Evolutionary conservation across 140 eudicot genomes (phyloP), one percentile per base, ranked within the genome.

Genomic region (Oenanthe javanica): DNA sequence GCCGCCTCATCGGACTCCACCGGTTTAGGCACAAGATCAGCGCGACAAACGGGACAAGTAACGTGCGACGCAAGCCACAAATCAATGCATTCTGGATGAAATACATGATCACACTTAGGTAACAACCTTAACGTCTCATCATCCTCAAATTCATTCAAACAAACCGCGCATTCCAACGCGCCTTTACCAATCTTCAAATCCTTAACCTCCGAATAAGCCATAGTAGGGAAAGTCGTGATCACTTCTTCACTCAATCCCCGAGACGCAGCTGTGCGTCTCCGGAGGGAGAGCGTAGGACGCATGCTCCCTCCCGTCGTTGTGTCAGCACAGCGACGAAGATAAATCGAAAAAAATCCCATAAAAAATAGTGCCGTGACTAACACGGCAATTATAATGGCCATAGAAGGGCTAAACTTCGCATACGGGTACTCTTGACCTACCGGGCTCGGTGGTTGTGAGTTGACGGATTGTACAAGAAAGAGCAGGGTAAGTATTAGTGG

Each of bases 311-410:
- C 86, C 48, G 83, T 83, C 48, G 80, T 83, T 70, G 83, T 79
- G 74, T 70, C 23, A 3, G 90, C 75, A 79, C 87, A 88, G 42
- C 90, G 79, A 72, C 95, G 95, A 84, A 92, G 79, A 82, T 90
- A 92, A 57, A 90, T 84, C 11, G 95, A 86, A 89, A 88, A 88
- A 69, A 88, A 88, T 0, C 84, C 93, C 85, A 92, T 81, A 81
- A 90, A 88, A 48, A 92, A 92, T 16, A 92, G 89, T 7, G 91
- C 88, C 43, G 91, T 86, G 27, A 88, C 85, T 14, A 92, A 88
- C 59, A 88, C 86, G 21, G 87, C 84, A 46, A 90, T 84, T 42
- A 89, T 90, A 16, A 88, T 81, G 1, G 96, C 96, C 93, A 86
- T 86, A 8, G 90, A 86, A 38, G 92, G 87, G 79, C 87, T 89